Base-by-base conservation (phyloP, 179 eudicot species). In the Beta lomatogona region DNA sequence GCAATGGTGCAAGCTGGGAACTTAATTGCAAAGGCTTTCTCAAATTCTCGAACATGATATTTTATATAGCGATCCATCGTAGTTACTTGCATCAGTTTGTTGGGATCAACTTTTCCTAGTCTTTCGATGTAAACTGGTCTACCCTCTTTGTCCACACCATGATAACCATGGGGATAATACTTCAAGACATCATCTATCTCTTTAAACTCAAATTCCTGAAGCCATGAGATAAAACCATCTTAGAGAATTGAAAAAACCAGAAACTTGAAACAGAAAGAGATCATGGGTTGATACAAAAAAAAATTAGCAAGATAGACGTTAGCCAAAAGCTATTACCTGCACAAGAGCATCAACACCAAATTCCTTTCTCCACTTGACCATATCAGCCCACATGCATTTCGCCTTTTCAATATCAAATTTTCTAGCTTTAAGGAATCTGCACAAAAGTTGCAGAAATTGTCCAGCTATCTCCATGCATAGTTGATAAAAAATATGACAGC, bases 61-160 rank as follows among this genome's bases (percentile, higher is more conserved):
- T 89, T 95, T 80, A 95, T 64, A 80, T 95, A 95, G 10, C 99
- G 92, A 86, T 95, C 99, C 90, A 95, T 82, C 57, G 93, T 89
- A n/a, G 99, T 95, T 71, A 94, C 98, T 86, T 94, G 98, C 99
- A 95, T 90, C 22, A 95, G 94, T 89, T 95, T 95, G 88, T 91
- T 89, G 16, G 98, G 93, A 71, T 95, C 98, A 79, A 95, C 98
- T 87, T 91, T 92, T 73, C 99, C 99, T 53, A 95, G 84, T 79
- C 94, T 90, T 86, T 95, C 99, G 74, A 95, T 89, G 88, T 95
- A 94, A 22, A 95, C 86, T 60, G 98, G 99, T 84, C 99, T 89
- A 75, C 99, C 99, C 83, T 92, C 97, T 85, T 85, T 92, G 83
- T 95, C 99, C 85, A 95, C 95, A 5, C 99, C 98, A 84, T 95